Conservation (phyloP, 2,329 filamentous ascomycete species). For the Elsinoe perseae region DNA sequence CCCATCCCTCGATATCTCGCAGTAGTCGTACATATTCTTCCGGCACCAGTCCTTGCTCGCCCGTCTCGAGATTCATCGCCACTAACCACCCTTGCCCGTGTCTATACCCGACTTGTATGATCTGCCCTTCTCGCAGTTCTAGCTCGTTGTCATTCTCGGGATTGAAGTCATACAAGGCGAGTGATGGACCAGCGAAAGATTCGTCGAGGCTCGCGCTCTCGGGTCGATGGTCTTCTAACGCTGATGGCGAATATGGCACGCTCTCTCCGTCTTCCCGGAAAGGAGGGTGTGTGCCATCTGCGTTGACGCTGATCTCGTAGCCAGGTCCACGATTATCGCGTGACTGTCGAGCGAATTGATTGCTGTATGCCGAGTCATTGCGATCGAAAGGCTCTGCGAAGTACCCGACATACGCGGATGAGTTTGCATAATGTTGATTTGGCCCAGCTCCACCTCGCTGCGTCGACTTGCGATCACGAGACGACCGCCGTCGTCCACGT, state of each 20-base stretch:
- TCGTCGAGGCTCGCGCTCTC: slow-evolving; percentile 65
- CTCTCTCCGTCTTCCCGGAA: slow-evolving; percentile 55
- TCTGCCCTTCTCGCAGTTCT: slow-evolving; percentile 84
- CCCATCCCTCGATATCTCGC: slow-evolving; percentile 82
- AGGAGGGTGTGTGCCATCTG: slow-evolving; percentile 28
- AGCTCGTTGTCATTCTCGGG: slow-evolving; percentile 96
- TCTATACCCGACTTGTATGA: slow-evolving; percentile 92
- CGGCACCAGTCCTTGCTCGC: slow-evolving; percentile 86
- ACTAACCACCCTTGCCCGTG: slow-evolving; percentile 97
- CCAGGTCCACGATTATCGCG: slow-evolving; percentile 9
- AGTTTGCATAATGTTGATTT: neutral
- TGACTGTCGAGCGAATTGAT: neutral
- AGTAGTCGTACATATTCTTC: slow-evolving; percentile 93
- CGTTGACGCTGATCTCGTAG: slow-evolving; percentile 13
- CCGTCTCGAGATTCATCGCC: slow-evolving; percentile 88
- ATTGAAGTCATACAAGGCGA: slow-evolving; percentile 90
- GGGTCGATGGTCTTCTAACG: slow-evolving; percentile 17
- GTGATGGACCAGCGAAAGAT: slow-evolving; percentile 93
- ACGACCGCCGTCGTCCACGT: slow-evolving; percentile 25
- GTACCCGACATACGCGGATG: slow-evolving; percentile 4
- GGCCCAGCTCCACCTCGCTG: neutral
- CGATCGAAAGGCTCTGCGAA: slow-evolving; percentile 17
- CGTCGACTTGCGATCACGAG: neutral
- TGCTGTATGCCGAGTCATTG: slow-evolving; percentile 14
- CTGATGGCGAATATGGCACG: slow-evolving; percentile 11